These are phyloP conservation scores for Arthroderma sp. DNA, from an alignment of 2,329 filamentous ascomycete species.

Conservation along the genomic window DNA sequence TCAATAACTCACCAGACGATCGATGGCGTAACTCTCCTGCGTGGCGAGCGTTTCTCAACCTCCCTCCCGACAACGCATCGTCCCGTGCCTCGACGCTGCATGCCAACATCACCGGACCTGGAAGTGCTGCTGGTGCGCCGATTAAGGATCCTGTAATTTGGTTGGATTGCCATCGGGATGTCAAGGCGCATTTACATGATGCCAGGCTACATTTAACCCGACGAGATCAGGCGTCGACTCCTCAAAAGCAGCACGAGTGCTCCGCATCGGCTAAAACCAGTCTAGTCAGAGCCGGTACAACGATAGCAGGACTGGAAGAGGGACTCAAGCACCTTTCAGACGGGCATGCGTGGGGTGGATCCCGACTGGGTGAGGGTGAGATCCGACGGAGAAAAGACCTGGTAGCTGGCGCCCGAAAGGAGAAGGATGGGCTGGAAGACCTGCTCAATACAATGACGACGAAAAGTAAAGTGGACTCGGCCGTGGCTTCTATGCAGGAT, in stretches of 20 bases:
- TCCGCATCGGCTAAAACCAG: constrained; percentile 47
- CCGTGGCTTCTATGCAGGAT: constrained; percentile 34
- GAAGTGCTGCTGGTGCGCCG: constrained; percentile 18
- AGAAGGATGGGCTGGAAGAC: constrained; percentile 48
- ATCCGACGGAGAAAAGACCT: constrained; percentile 46
- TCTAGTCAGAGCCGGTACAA: constrained; percentile 42
- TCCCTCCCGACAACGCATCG: constrained; percentile 30
- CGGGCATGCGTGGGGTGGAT: constrained; percentile 17
- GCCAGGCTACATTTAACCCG: constrained; percentile 45
- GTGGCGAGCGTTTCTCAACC: constrained; percentile 46
- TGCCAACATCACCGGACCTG: constrained; percentile 29
- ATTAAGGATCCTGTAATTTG: constrained; percentile 44
- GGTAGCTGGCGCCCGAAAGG: constrained; percentile 43
- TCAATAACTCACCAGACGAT: constrained; percentile 42
- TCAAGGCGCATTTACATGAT: constrained; percentile 49
- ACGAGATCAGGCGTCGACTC: constrained; percentile 45
- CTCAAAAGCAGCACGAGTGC: constrained; percentile 49
- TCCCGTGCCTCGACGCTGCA: constrained; percentile 28
- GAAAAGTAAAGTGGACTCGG: constrained; percentile 32
- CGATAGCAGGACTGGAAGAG: constrained; percentile 44
- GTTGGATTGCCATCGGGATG: constrained; percentile 47
- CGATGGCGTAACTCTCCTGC: constrained; percentile 45
- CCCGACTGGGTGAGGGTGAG: constrained; percentile 46
- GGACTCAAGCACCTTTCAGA: constrained; percentile 35
- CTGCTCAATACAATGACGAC: constrained; percentile 46